These are phyloP conservation scores for Ophiocordyceps robertsii DNA, from an alignment of 2,329 filamentous ascomycete species.

Conservation along the genomic window DNA sequence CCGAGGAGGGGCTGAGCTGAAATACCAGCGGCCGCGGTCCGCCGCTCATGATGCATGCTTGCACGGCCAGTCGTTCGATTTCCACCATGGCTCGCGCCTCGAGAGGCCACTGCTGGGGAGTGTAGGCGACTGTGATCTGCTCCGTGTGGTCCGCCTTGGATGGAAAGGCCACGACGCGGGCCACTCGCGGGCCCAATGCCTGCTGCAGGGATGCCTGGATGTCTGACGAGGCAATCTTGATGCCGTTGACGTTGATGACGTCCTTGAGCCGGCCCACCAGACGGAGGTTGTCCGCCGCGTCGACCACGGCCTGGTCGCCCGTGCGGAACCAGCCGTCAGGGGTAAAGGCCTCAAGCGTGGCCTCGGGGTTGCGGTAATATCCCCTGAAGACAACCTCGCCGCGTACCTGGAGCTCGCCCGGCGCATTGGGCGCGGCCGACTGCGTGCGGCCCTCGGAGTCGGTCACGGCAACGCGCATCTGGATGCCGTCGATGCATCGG, in stretches of 20 bases:
- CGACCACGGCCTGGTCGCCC: conserved; percentile 22
- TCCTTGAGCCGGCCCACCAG: conserved; percentile 27
- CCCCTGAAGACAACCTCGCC: conserved; percentile 48
- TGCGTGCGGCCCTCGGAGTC: background rate
- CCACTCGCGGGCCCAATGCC: conserved; percentile 4
- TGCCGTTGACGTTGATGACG: conserved; percentile 30
- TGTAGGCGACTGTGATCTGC: conserved; percentile 23
- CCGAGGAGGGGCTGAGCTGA: too few species aligned
- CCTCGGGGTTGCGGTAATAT: conserved; percentile 46
- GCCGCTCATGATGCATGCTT: background rate
- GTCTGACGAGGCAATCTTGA: conserved; percentile 24
- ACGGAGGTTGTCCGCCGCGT: conserved; percentile 18
- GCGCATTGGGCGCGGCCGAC: background rate
- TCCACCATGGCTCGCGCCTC: background rate
- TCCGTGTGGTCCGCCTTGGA: conserved; percentile 16
- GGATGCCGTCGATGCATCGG: conserved; percentile 19
- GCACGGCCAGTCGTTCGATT: background rate
- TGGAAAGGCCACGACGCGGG: conserved; percentile 23
- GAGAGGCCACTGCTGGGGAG: conserved; percentile 1
- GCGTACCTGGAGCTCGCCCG: conserved; percentile 44
- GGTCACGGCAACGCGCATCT: conserved; percentile 21
- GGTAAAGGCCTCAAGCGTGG: conserved; percentile 42
- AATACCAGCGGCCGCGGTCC: conserved; percentile 1
- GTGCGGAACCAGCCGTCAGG: conserved; percentile 30
- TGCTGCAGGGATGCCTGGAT: conserved; percentile 25